These are phyloP conservation scores for Rhodotorula sphaerocarpa DNA, from an alignment of 768 basidiomycete genomes.

Conservation along the genomic window DNA sequence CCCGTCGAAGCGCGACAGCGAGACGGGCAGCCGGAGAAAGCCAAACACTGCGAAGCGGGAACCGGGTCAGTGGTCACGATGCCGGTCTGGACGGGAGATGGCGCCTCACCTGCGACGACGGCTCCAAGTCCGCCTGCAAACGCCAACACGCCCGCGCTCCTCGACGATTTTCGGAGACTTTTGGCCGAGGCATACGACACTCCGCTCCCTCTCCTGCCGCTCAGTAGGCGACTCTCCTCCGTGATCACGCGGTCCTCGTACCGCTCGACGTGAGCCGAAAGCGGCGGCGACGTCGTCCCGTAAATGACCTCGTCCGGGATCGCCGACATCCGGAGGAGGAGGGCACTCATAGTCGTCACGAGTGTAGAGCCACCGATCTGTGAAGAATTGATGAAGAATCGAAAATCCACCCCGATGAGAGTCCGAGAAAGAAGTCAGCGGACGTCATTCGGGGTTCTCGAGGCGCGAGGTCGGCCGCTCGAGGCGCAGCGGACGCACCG, in stretches of 20 bases:
- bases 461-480: not conserved
- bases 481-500: conserved; percentile 21
- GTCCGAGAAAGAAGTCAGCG: not conserved
- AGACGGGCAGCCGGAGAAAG: conserved; percentile 21
- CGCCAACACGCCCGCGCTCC: conserved; percentile 21
- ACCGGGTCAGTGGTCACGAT: not conserved
- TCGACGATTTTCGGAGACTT: not conserved
- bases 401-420: not conserved
- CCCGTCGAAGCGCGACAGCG: not conserved
- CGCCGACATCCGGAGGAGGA: not conserved
- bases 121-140: conserved; percentile 25
- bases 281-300: too few relatives aligned
- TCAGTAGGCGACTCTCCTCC: too few relatives aligned
- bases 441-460: not conserved
- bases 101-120: conserved; percentile 17
- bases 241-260: too few relatives aligned
- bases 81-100: not conserved
- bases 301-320: too few relatives aligned
- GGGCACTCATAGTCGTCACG: conserved; percentile 13
- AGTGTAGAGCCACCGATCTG: conserved; percentile 11
- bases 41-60: conserved; percentile 20
- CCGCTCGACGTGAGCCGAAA: too few relatives aligned
- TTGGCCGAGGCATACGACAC: not conserved
- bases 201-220: not conserved
- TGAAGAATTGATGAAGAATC: not conserved